Base-by-base conservation (phyloP, 108 stramenopile species). In the Fragilaria crotonensis region DNA sequence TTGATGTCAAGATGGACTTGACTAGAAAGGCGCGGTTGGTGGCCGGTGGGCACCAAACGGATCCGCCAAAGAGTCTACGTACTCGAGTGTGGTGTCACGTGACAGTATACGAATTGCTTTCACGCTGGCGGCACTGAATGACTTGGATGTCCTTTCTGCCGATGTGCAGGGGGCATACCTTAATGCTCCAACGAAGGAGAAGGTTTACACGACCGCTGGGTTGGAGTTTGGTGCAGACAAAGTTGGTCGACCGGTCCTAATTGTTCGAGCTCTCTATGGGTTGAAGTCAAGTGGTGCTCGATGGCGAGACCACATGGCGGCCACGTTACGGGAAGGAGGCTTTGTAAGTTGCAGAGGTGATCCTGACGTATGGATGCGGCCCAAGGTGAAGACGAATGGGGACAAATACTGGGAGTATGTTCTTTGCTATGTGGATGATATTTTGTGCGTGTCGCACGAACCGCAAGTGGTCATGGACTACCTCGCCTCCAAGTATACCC, bases 1-100 rank as follows among this genome's bases (percentile, higher is more conserved):
- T 82, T 31, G 70, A 72, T 48, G 56, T 78, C 0, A 82, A 78
- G 45, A 67, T 72, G 54, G 74, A 77, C 45, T 60, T 78, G 28
- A 71, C 62, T 14, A 21, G 72, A 20, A 74, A 67, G 46, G 75
- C 72, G 2, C 54, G 72, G 1, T 60, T 65, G n/a, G 62, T 74
- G 1, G 69, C 75, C 0, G 55, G 46, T 7, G 66, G 68, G 0
- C 49, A 61, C 48, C 54, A 48, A 30, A 68, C 70, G 0, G 77
- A 78, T 5, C 19, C 65, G 0, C 77, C 75, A 0, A 22, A 5
- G 32, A 47, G 9, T 54, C 66, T n/a, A 81, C 76, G 0, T 77
- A 78, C 59, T 62, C 74, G 2, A 77, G 72, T 49, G 81, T 78
- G 9, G 81, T 82, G 0, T 64, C 70, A 23, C 21, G 73, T 0